Evolutionary conservation across 2,329 filamentous ascomycete genomes (phyloP), one percentile per base, ranked within the genome.

Genomic region (Epichloe bromicola): DNA sequence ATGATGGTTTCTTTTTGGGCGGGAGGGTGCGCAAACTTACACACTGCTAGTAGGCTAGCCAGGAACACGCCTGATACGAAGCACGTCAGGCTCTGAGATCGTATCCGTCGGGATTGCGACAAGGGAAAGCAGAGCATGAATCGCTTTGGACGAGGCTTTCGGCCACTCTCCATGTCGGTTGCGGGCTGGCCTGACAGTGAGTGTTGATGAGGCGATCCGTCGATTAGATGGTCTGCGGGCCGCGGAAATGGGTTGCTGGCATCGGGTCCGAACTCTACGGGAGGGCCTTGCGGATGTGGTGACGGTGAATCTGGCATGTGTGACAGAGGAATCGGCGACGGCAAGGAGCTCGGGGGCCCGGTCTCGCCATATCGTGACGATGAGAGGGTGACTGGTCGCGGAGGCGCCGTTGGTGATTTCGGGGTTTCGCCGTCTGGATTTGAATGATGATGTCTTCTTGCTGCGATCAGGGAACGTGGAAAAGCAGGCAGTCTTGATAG

Each of bases 41-140:
- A 90, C 37, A 85, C 72, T 49, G 76, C 67, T 41, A 88, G 62
- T 45, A 85, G 70, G 33, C 75, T 61, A 5, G 76, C 62, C 10
- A 87, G 65, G 51, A 87, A 78, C 5, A 76, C 54, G 1, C 83
- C 85, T 5, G 85, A 85, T 6, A 86, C 74, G 23, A 85, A 72
- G 60, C 78, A 83, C 34, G 74, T 74, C 51, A 83, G 60, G 39
- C 83, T 72, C 56, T 80, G 78, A 38, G 69, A 64, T 38, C 79
- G 74, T 53, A 79, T 70, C 48, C 69, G 71, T 46, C 67, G 66
- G 41, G 79, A 80, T 59, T 72, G 72, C 48, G 82, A 63, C 67
- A 74, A 74, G 3, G 79, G 76, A 51, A 79, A 71, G 59, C 76
- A 80, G 51, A 74, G 73, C 4, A 80, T 56, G 52, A 79, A 79